A percentile compares a stretch with the other conserved stretches of the same genome.
These are phyloP conservation scores for Ascochyta pisi DNA, from an alignment of 2,329 filamentous ascomycete species.

Conservation along the genomic window DNA sequence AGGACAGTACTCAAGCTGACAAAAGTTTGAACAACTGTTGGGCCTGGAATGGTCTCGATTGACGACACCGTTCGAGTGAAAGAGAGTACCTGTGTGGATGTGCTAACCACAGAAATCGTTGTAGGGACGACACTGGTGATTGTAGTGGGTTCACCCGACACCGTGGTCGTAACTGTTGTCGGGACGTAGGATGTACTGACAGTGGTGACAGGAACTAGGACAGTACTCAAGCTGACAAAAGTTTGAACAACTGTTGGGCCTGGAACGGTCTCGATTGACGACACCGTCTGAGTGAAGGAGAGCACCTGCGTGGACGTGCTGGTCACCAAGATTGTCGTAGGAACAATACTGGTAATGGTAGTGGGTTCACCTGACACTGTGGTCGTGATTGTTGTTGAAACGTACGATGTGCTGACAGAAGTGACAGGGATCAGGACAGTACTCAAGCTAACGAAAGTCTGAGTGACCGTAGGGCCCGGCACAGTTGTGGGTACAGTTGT, in stretches of 20 bases:
- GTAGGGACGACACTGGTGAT: not conserved
- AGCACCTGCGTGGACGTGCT: slow-evolving; percentile 1
- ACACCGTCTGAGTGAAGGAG: not conserved
- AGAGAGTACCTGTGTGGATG: not conserved
- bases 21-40: not conserved
- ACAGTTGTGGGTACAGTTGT: not conserved
- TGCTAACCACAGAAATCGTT: not conserved
- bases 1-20: not conserved
- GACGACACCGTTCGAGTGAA: not conserved
- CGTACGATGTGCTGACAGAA: not conserved
- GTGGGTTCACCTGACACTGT: not conserved
- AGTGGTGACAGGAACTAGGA: not conserved
- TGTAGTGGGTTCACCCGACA: not conserved
- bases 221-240: not conserved
- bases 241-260: not conserved
- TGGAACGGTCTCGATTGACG: not conserved
- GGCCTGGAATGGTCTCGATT: no score
- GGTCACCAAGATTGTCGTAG: not conserved
- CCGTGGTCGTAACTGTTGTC: not conserved
- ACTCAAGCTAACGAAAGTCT: not conserved
- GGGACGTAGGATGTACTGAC: not conserved
- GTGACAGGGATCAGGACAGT: not conserved
- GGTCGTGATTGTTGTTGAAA: not conserved
- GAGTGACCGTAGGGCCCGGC: not conserved
- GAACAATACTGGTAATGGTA: not conserved